Percentiles rank a stretch among this genome's conserved stretches.
These are phyloP conservation scores for Pelargonium cotyledonis DNA, from an alignment of 441 rosid species.

Conservation along the genomic window DNA sequence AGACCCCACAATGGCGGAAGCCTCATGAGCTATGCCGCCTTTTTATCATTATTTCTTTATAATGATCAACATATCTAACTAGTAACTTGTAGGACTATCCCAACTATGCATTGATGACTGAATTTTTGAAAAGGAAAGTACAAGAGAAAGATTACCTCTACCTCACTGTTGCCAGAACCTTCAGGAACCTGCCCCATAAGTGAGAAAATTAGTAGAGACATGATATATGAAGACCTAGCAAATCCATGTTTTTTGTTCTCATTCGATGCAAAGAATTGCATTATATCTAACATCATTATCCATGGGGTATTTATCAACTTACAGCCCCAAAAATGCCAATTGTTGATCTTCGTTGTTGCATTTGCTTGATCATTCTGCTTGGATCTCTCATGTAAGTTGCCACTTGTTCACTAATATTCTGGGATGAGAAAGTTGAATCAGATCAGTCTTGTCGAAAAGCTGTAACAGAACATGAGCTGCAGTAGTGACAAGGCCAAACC, in stretches of 20 bases:
- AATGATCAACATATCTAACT: background rate
- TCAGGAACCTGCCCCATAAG: slow-evolving; percentile 30
- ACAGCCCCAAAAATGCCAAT: slow-evolving; percentile 62
- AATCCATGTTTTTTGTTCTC: slow-evolving; percentile 5
- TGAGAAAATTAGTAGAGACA: slow-evolving; percentile 22
- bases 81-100: background rate
- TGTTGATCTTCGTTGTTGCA: slow-evolving; percentile 71
- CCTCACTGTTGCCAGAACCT: slow-evolving; percentile 23
- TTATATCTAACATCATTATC: background rate
- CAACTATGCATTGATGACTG: too few species aligned
- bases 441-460: too few species aligned
- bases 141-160: slow-evolving; percentile 40
- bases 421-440: slow-evolving; percentile 12
- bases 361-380: slow-evolving; percentile 87
- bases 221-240: background rate
- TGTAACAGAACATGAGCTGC: background rate
- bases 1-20: too few species aligned
- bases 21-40: too few species aligned
- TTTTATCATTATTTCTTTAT: too few species aligned
- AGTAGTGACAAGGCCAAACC: slow-evolving; percentile 36
- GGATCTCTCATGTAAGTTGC: slow-evolving; percentile 90
- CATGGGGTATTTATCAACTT: slow-evolving; percentile 27
- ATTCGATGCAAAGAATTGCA: background rate
- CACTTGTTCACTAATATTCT: slow-evolving; percentile 93
- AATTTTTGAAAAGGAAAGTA: background rate